Percentiles rank a stretch among this genome's conserved stretches.
phyloP scores from a whole-genome alignment of 2,329 filamentous ascomycete species.

The Diaporthe caulivora region DNA sequence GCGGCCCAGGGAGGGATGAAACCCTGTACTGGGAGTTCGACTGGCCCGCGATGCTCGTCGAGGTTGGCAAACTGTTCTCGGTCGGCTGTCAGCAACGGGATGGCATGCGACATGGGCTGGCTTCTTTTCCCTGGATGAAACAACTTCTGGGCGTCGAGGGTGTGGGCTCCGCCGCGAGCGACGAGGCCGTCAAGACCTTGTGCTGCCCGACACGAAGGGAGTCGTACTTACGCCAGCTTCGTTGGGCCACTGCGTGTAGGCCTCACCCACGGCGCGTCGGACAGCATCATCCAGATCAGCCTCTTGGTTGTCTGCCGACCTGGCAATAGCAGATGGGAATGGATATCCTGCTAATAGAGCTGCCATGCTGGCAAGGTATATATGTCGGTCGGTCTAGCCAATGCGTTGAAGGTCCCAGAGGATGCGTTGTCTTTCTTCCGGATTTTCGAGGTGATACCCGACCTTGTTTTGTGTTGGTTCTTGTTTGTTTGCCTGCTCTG shows the following conservation, averaged over 20 bases:
- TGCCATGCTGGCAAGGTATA: not conserved
- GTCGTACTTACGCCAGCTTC: constrained; percentile 56
- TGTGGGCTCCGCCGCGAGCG: not conserved
- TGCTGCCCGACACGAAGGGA: too few relatives aligned
- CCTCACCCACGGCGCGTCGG: constrained; percentile 42
- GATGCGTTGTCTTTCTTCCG: not conserved
- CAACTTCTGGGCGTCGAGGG: not conserved
- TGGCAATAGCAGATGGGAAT: not conserved
- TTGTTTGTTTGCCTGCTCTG: not conserved
- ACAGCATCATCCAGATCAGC: constrained; percentile 25
- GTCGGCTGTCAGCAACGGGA: constrained; percentile 7
- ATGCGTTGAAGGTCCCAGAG: too few relatives aligned
- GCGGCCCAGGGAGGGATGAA: constrained; percentile 78
- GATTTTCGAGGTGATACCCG: not conserved
- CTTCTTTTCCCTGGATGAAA: not conserved
- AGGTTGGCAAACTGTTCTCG: constrained; percentile 73
- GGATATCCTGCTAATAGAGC: not conserved
- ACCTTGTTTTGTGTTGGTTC: not conserved
- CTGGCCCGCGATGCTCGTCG: constrained; percentile 73
- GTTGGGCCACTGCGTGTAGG: constrained; percentile 61
- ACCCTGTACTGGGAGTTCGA: constrained; percentile 74
- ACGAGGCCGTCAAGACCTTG: not conserved
- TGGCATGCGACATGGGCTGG: not conserved
- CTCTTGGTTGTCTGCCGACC: constrained; percentile 14
- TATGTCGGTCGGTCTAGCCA: too few relatives aligned